Conservation (phyloP, 2,329 filamentous ascomycete genomes). For the Aspergillus texensis region DNA sequence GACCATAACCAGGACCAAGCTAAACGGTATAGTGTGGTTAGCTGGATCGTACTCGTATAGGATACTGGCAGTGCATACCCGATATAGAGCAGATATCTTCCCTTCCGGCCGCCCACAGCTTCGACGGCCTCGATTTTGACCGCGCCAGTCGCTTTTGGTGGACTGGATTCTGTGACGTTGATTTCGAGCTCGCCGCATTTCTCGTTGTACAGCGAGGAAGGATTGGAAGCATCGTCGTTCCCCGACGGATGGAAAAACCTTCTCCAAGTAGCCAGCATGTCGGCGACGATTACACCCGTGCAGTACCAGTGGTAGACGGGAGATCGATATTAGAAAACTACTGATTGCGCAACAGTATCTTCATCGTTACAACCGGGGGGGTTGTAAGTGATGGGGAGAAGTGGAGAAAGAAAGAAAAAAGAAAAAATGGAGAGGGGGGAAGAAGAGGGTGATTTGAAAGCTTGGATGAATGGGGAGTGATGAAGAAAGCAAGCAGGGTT, state of each 20-base stretch:
- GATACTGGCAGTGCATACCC: constrained; percentile 22
- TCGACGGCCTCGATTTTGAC: constrained; percentile 33
- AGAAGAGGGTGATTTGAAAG: background rate
- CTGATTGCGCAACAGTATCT: background rate
- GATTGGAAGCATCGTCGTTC: background rate
- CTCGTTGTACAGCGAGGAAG: constrained; percentile 9
- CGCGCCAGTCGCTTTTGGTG: constrained; percentile 23
- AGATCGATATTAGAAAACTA: background rate
- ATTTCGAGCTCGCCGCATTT: constrained; percentile 15
- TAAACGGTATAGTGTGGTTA: constrained; percentile 12
- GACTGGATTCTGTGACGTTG: constrained; percentile 4
- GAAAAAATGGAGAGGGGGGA: background rate
- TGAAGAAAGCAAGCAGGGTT: constrained; percentile 6
- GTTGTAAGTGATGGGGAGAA: background rate
- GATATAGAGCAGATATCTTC: constrained; percentile 32
- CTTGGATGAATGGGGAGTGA: background rate
- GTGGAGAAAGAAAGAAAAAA: background rate
- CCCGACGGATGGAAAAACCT: constrained; percentile 1
- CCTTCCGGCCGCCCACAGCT: constrained; percentile 32
- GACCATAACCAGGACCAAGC: constrained; percentile 34
- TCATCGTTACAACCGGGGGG: background rate
- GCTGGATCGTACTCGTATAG: background rate
- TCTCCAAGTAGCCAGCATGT: constrained; percentile 10
- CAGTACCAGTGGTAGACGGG: background rate
- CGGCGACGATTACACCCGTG: background rate